Conservation (phyloP, 2,329 filamentous ascomycete species). For the Ustilaginoidea virens region DNA sequence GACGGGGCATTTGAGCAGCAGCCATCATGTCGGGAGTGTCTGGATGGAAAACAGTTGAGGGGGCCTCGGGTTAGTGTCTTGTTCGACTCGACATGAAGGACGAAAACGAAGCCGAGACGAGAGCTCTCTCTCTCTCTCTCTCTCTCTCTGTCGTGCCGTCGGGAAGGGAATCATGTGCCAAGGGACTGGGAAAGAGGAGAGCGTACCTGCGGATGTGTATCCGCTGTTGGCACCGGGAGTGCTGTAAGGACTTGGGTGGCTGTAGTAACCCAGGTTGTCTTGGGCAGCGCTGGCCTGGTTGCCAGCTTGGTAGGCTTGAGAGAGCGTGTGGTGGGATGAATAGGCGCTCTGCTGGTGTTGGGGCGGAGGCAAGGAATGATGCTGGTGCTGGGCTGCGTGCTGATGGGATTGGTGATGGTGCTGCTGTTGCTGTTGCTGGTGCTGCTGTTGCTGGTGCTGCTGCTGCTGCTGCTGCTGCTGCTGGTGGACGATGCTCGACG, state of each 20-base stretch:
- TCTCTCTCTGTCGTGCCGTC: too few relatives aligned
- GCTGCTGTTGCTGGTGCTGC: conserved; percentile 51
- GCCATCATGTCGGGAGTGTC: conserved; percentile 54
- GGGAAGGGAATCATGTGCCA: too few relatives aligned
- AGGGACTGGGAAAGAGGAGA: conserved; percentile 1
- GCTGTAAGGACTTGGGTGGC: conserved; percentile 71
- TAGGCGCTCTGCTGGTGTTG: conserved; percentile 52
- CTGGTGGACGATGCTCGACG: conserved; percentile 58
- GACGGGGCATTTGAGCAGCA: conserved; percentile 52
- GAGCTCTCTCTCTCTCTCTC: too few relatives aligned
- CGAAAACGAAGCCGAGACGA: too few relatives aligned
- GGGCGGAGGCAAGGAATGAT: conserved; percentile 10
- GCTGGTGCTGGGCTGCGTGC: conserved; percentile 37
- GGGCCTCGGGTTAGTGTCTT: conserved; percentile 1
- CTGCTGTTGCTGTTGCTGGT: conserved; percentile 38
- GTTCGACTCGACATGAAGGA: too few relatives aligned
- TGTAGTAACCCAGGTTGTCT: conserved; percentile 56
- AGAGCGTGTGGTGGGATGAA: conserved; percentile 47
- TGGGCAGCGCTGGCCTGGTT: conserved; percentile 46
- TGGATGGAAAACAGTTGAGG: conserved; percentile 16
- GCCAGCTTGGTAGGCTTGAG: conserved; percentile 53
- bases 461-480: conserved; percentile 24
- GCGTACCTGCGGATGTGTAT: conserved; percentile 76
- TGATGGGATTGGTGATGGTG: conserved; percentile 45
- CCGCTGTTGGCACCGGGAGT: conserved; percentile 66